These are phyloP conservation scores for Nitzschia sp. DNA, from an alignment of 108 stramenopile genomes.

Conservation along the genomic window DNA sequence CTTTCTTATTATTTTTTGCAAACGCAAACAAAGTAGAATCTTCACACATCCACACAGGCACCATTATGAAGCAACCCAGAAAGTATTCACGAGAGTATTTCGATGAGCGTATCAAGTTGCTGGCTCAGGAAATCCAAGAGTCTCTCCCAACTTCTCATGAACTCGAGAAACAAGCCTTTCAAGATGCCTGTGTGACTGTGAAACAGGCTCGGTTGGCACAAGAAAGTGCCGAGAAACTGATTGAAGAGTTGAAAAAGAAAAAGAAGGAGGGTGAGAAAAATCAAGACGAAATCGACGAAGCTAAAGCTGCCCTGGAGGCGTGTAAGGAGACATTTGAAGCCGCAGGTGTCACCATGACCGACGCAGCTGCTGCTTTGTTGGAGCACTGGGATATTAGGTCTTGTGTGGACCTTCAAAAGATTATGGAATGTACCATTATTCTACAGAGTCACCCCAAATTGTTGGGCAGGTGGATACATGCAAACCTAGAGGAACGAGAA, in stretches of 20 bases:
- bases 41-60: no score
- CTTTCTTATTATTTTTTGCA: no score
- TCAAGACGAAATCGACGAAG: constrained; percentile 14
- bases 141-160: constrained; percentile 10
- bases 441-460: constrained; percentile 29
- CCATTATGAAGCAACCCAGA: neutral
- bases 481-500: constrained; percentile 3
- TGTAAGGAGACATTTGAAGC: constrained; percentile 13
- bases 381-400: neutral
- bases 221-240: constrained; percentile 5
- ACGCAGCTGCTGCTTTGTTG: neutral
- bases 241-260: constrained; percentile 16
- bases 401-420: neutral
- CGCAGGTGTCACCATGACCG: neutral
- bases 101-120: constrained; percentile 15
- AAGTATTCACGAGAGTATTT: constrained; percentile 35
- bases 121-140: constrained; percentile 5
- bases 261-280: constrained; percentile 1
- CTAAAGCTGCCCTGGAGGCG: constrained; percentile 4
- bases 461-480: constrained; percentile 21
- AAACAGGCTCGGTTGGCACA: constrained; percentile 7
- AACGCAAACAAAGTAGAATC: no score
- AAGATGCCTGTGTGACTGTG: constrained; percentile 1
- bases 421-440: constrained; percentile 34
- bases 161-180: constrained; percentile 16